Evolutionary conservation across 768 basidiomycete genomes (phyloP), one percentile per base, ranked within the genome.

Genomic region (Phaeotremella fagi): DNA sequence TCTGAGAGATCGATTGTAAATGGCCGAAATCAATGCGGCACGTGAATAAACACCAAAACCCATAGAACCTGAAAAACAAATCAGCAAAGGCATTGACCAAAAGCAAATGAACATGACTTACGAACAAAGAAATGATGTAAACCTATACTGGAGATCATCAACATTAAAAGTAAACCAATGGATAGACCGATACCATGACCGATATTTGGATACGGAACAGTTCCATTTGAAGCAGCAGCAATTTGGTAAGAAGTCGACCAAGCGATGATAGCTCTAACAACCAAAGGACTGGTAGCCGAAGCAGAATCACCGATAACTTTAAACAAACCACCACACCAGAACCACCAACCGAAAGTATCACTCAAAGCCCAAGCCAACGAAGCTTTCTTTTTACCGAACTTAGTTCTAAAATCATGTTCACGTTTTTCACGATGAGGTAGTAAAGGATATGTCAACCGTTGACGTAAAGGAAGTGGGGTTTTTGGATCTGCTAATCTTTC

Each of bases 41-140:
- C 91, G 83, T 14, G 87, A 67, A 15, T 90, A 80, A 2, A 92
- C 88, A 23, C 92, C 91, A 11, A 83, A 81, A 0, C 83, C 82
- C 25, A 82, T 79, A 31, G 79, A 78, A 7, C 86, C 81, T 72
- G 87, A 88, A 78, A 87, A 57, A 90, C 82, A 9, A 79, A 64
- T 80, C 81, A 52, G 86, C 62, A 0, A 84, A 85, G 82, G 67
- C 29, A 84, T 66, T 28, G 86, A 48, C 64, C 86, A 85, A 63
- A 91, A 77, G 12, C 20, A 25, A 75, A 71, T 45, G 88, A 11
- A 22, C 3, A 50, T 44, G 31, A 62, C 60, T 58, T 26, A 53
- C 86, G 81, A 68, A 89, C 88, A 79, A 90, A 90, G 75, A 87
- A 91, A 63, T 90, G 88, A 55, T 92, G 83, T 6, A 81, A 79